Percentiles rank a stretch among this genome's conserved stretches.
These are phyloP conservation scores for Dendrobium catenatum DNA, from an alignment of 106 monocot species.

Conservation along the genomic window DNA sequence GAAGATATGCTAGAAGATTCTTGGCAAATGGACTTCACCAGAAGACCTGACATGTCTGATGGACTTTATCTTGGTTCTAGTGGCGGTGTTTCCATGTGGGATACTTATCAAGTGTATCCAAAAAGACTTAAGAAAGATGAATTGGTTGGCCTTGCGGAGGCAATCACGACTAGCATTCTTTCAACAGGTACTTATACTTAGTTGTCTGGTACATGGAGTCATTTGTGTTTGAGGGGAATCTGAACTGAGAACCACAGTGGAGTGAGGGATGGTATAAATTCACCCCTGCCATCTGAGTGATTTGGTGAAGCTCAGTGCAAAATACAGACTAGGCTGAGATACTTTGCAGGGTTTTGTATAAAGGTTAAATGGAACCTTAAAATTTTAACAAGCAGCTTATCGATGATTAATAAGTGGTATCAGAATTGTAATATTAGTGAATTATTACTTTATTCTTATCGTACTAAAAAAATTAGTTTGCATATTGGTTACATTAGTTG, in stretches of 20 bases:
- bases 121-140: conserved; percentile 64
- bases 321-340: neutral
- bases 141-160: conserved; percentile 86
- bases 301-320: neutral
- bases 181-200: conserved; percentile 57
- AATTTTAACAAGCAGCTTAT: neutral
- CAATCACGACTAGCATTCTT: conserved; percentile 85
- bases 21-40: conserved; percentile 57
- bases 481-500: too few species aligned
- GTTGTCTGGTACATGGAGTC: neutral
- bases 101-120: conserved; percentile 56
- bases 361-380: neutral
- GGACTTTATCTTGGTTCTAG: conserved; percentile 48
- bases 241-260: neutral
- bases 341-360: neutral
- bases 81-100: conserved; percentile 56
- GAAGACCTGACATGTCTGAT: conserved; percentile 63
- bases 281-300: neutral
- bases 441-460: neutral
- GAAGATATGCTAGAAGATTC: conserved; percentile 98
- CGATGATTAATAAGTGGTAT: neutral
- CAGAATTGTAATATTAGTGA: neutral
- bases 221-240: neutral
- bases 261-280: neutral
- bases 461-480: too few species aligned